These are phyloP conservation scores for Calonectria montana DNA, from an alignment of 2,329 filamentous ascomycete species.

Conservation along the genomic window DNA sequence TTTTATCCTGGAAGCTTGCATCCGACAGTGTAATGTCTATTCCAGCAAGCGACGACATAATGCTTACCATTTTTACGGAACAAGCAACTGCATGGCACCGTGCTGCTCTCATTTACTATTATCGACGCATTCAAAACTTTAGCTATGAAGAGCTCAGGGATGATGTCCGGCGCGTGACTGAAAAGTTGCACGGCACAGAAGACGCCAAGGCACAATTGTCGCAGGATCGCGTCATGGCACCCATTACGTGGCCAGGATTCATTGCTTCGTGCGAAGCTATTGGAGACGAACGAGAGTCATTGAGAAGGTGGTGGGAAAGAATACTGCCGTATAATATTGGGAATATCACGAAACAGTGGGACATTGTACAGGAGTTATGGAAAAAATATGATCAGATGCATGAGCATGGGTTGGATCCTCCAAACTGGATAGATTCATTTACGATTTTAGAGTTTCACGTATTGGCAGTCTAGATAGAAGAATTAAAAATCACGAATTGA, in stretches of 20 bases:
- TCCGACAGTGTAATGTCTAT: slow-evolving; percentile 13
- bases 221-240: slow-evolving; percentile 1
- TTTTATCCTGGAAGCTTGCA: slow-evolving; percentile 16
- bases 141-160: not conserved
- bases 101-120: slow-evolving; percentile 22
- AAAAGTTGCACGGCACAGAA: slow-evolving; percentile 9
- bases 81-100: slow-evolving; percentile 22
- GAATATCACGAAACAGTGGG: slow-evolving; percentile 22
- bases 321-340: slow-evolving; percentile 23
- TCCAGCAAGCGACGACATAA: not conserved
- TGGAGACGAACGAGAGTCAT: not conserved
- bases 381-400: slow-evolving; percentile 13
- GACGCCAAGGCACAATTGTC: not conserved
- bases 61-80: slow-evolving; percentile 9
- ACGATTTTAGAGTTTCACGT: not conserved
- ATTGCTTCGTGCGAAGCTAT: slow-evolving; percentile 21
- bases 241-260: slow-evolving; percentile 22
- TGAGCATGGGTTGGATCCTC: not conserved
- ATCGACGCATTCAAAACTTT: slow-evolving; percentile 12
- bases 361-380: slow-evolving; percentile 24
- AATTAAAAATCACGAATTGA: too few relatives aligned
- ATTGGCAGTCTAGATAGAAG: not conserved
- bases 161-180: not conserved
- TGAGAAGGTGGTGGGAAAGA: slow-evolving; percentile 23
- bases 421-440: slow-evolving; percentile 10